Evolutionary conservation across 179 eudicot species (phyloP).

Genomic region (Gypsophila paniculata): DNA sequence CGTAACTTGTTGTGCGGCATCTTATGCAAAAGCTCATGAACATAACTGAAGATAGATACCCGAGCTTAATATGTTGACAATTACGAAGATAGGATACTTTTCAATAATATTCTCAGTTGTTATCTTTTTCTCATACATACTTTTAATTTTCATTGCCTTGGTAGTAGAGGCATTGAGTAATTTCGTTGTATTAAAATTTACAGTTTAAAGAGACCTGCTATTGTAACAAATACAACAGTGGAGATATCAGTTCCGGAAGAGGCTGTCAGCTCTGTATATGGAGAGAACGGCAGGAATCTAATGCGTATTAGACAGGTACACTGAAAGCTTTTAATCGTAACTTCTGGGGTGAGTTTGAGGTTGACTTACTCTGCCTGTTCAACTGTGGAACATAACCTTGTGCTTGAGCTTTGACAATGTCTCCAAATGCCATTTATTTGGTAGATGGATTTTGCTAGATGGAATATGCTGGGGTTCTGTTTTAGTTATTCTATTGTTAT

Average conservation of each 20-base stretch:
- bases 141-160: too few species aligned
- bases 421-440: neutral
- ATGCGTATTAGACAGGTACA: constrained; percentile 69
- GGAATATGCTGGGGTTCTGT: neutral
- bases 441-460: neutral
- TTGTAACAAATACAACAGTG: constrained; percentile 67
- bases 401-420: neutral
- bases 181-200: neutral
- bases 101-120: neutral
- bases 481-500: neutral
- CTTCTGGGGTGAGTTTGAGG: neutral
- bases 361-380: neutral
- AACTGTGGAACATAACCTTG: neutral
- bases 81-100: too few species aligned
- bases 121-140: neutral
- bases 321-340: neutral
- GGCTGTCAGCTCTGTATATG: constrained; percentile 51
- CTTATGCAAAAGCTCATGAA: constrained; percentile 10
- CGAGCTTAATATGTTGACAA: neutral
- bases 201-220: constrained; percentile 57
- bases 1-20: neutral
- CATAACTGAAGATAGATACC: neutral
- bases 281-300: constrained; percentile 72
- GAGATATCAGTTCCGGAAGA: constrained; percentile 65
- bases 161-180: too few species aligned